Percentiles rank a stretch among this genome's conserved stretches.
Conservation (phyloP, 139 green algal species). For the Chlorella vulgaris region DNA sequence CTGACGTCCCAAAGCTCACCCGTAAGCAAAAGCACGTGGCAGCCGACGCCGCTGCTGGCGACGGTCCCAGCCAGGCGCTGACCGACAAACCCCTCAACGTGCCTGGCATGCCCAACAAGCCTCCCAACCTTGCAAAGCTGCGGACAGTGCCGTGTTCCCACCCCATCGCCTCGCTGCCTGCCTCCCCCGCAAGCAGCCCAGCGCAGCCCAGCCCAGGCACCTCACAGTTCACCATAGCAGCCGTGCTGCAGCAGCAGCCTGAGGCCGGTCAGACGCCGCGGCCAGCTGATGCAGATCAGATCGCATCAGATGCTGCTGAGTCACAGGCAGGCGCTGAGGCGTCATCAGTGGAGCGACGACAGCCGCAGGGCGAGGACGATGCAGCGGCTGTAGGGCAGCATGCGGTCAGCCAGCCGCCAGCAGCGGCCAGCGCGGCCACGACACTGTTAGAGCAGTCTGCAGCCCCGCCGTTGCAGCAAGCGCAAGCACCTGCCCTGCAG, state of each 20-base stretch:
- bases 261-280: neutral
- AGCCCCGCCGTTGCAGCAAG: neutral
- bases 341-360: neutral
- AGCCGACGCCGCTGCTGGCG: neutral
- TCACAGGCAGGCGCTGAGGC: neutral
- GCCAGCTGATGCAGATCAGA: neutral
- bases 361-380: neutral
- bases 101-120: neutral
- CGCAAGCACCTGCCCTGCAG: neutral
- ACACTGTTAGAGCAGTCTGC: neutral
- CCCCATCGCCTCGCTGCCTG: constrained; percentile 17
- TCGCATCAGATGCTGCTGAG: neutral
- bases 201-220: neutral
- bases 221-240: constrained; percentile 7
- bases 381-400: neutral
- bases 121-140: constrained; percentile 6
- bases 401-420: neutral
- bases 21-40: constrained; percentile 16
- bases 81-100: neutral
- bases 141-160: neutral
- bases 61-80: neutral
- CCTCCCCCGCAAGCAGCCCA: neutral
- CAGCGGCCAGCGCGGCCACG: neutral
- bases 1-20: neutral
- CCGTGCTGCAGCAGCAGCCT: neutral